A percentile compares a stretch with the other conserved stretches of the same genome.
Conservation (phyloP, 768 basidiomycete species). For the Leucogyrophana mollusca region DNA sequence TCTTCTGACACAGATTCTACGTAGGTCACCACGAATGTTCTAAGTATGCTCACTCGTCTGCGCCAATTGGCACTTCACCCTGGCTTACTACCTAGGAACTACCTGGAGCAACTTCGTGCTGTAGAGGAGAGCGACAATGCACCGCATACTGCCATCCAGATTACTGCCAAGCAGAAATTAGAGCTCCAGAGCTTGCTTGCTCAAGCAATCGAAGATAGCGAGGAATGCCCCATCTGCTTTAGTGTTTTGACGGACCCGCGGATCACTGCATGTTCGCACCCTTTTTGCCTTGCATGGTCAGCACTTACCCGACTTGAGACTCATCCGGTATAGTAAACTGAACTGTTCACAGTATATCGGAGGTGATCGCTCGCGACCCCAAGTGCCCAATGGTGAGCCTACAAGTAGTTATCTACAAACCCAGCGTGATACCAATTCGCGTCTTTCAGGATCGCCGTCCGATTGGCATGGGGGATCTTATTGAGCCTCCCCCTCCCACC, state of each 20-base stretch:
- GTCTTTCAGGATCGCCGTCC: slow-evolving; percentile 82
- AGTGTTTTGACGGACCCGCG: slow-evolving; percentile 57
- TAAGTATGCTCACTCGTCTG: slow-evolving; percentile 84
- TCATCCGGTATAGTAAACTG: slow-evolving; percentile 3
- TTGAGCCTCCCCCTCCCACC: slow-evolving; percentile 62
- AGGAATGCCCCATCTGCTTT: slow-evolving; percentile 83
- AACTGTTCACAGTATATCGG: slow-evolving; percentile 51
- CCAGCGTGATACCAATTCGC: slow-evolving; percentile 6
- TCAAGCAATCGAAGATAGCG: slow-evolving; percentile 73
- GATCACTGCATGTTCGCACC: slow-evolving; percentile 72
- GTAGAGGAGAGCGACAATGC: slow-evolving; percentile 30
- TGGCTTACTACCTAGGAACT: slow-evolving; percentile 66
- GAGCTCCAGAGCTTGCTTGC: slow-evolving; percentile 58
- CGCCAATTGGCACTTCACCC: slow-evolving; percentile 83
- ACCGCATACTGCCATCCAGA: slow-evolving; percentile 24
- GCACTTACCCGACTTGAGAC: slow-evolving; percentile 8
- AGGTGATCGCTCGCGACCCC: slow-evolving; percentile 67
- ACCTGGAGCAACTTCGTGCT: slow-evolving; percentile 58
- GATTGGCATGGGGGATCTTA: slow-evolving; percentile 52
- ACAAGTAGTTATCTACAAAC: neutral
- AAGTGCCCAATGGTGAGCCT: slow-evolving; percentile 74
- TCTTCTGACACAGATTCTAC: slow-evolving; percentile 7
- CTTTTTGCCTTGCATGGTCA: slow-evolving; percentile 72
- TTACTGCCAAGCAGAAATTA: slow-evolving; percentile 54
- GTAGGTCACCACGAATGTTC: slow-evolving; percentile 66